phyloP scores from a whole-genome alignment of 257 asterid species.

The Ligustrum vulgare region DNA sequence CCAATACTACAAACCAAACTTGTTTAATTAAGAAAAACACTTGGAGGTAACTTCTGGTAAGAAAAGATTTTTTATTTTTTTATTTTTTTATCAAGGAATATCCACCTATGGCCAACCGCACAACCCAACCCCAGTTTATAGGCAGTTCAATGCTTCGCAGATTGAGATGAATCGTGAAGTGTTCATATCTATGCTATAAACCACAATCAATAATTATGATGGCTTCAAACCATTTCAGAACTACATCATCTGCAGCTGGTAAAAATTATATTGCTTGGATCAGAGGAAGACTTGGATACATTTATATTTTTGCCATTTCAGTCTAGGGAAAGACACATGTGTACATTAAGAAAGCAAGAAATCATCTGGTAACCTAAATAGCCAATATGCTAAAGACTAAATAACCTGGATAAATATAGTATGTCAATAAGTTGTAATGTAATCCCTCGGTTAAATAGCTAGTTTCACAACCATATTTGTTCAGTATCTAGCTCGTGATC shows the following conservation, averaged over 20 bases:
- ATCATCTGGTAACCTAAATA: slow-evolving; percentile 17
- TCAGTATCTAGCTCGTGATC: neutral
- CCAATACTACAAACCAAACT: neutral
- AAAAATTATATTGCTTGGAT: slow-evolving; percentile 29
- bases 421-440: neutral
- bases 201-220: slow-evolving; percentile 29
- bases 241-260: slow-evolving; percentile 45
- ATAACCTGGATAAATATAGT: neutral
- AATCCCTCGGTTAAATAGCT: neutral
- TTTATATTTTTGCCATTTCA: slow-evolving; percentile 22
- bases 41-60: slow-evolving; percentile 6
- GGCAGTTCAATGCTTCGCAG: neutral
- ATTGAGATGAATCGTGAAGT: slow-evolving; percentile 19
- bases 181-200: slow-evolving; percentile 34
- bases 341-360: slow-evolving; percentile 25
- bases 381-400: neutral
- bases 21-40: slow-evolving; percentile 11
- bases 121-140: neutral
- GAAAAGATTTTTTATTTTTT: neutral
- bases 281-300: slow-evolving; percentile 26
- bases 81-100: slow-evolving; percentile 14
- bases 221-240: slow-evolving; percentile 32
- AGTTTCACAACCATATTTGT: neutral
- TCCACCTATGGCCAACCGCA: neutral
- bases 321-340: slow-evolving; percentile 15